phyloP scores from a whole-genome alignment of 208 protist species.

The Naegleria gruberi region DNA sequence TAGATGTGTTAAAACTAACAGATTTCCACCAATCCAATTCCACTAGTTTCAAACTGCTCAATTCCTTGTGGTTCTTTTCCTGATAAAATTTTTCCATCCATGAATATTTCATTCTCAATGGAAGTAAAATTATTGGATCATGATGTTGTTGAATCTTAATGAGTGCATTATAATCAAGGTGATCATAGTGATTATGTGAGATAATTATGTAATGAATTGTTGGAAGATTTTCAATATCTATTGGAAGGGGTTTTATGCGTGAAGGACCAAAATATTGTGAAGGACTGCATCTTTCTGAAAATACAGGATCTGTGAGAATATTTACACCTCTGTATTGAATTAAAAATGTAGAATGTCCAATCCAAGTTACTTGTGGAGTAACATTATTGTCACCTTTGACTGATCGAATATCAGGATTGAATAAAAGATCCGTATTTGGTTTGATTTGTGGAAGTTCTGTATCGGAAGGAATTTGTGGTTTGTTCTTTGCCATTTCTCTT shows the following conservation, averaged over 20 bases:
- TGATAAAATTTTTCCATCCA: conserved; percentile 29
- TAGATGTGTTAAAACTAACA: not conserved
- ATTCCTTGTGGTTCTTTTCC: conserved; percentile 22
- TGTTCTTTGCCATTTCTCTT: not conserved
- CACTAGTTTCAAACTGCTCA: conserved; percentile 43
- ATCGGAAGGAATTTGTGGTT: not conserved
- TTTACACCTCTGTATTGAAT: conserved; percentile 57
- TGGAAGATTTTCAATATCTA: conserved; percentile 51
- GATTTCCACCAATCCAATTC: conserved; percentile 46
- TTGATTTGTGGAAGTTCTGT: not conserved
- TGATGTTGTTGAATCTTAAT: conserved; percentile 40
- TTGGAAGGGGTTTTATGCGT: conserved; percentile 38
- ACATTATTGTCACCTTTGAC: not conserved
- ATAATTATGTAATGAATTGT: conserved; percentile 58
- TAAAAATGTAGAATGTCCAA: conserved; percentile 63
- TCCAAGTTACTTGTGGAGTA: conserved; percentile 47
- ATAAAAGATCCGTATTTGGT: not conserved
- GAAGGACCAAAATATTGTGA: conserved; percentile 52
- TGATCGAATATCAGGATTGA: not conserved
- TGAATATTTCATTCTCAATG: conserved; percentile 46
- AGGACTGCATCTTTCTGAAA: conserved; percentile 51
- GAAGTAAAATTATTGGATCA: conserved; percentile 49
- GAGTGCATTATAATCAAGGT: conserved; percentile 54
- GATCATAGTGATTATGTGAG: conserved; percentile 77
- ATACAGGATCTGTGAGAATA: conserved; percentile 73